These are phyloP conservation scores for Schizophyllum commune DNA, from an alignment of 1,284 basidiomycete species.

Conservation along the genomic window DNA sequence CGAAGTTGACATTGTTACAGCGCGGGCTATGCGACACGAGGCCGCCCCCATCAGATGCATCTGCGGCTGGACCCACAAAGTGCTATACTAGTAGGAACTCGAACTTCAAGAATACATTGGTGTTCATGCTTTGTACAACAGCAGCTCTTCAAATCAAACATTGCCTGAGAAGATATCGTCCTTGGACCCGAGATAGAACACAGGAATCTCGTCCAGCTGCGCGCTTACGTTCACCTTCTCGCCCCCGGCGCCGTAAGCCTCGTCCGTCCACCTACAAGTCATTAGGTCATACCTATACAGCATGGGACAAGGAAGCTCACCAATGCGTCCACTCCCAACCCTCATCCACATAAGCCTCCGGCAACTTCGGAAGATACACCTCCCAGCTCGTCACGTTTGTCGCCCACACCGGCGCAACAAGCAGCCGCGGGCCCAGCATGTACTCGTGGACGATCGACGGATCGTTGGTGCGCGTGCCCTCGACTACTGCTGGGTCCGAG, in stretches of 20 bases:
- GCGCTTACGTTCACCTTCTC: slow-evolving; percentile 23
- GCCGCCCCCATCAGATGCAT: background rate
- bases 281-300: background rate
- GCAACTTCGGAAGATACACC: slow-evolving; percentile 29
- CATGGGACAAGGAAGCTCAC: slow-evolving; percentile 14
- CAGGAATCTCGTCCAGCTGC: slow-evolving; percentile 28
- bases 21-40: background rate
- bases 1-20: background rate
- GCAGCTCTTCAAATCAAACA: slow-evolving; percentile 11
- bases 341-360: slow-evolving; percentile 13
- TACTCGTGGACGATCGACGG: slow-evolving; percentile 28
- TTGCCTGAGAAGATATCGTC: slow-evolving; percentile 24
- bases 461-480: slow-evolving; percentile 26
- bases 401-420: slow-evolving; percentile 29
- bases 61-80: background rate
- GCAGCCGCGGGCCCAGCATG: slow-evolving; percentile 30
- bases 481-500: slow-evolving; percentile 23
- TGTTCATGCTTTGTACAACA: background rate
- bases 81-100: background rate
- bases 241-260: slow-evolving; percentile 25
- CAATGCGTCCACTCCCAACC: slow-evolving; percentile 29
- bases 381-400: slow-evolving; percentile 23
- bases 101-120: background rate
- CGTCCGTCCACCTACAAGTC: slow-evolving; percentile 28
- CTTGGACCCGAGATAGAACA: slow-evolving; percentile 30